Evolutionary conservation across 2,329 filamentous ascomycete species (phyloP).

Genomic region (Neurospora sp.): DNA sequence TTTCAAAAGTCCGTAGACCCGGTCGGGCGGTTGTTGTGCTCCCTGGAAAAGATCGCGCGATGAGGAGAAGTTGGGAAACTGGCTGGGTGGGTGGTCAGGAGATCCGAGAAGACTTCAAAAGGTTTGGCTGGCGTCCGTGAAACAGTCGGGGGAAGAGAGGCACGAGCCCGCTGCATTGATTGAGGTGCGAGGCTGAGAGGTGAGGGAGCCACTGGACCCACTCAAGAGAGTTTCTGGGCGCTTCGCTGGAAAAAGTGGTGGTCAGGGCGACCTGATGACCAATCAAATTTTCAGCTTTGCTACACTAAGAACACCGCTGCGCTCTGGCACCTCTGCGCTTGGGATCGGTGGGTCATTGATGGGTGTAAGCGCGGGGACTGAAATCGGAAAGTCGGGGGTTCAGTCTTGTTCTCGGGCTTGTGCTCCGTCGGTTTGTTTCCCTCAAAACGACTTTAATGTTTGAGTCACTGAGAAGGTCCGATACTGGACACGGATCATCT

Average conservation of each 20-base stretch:
- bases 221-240: constrained; percentile 9
- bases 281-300: constrained; percentile 12
- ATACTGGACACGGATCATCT: not conserved
- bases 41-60: not conserved
- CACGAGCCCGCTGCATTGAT: not conserved
- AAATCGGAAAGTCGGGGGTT: not conserved
- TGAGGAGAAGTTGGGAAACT: not conserved
- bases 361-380: not conserved
- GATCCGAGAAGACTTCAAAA: not conserved
- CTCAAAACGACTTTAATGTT: not conserved
- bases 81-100: not conserved
- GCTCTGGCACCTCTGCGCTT: not conserved
- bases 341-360: not conserved
- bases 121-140: not conserved
- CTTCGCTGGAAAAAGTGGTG: constrained; percentile 1
- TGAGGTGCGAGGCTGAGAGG: not conserved
- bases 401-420: not conserved
- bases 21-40: not conserved
- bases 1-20: not conserved
- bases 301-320: not conserved
- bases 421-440: not conserved
- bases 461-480: not conserved
- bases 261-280: constrained; percentile 6
- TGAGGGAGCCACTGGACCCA: not conserved
- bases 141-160: not conserved